phyloP scores from a whole-genome alignment of 257 asterid genomes.

The Parsonsia alboflavescens region DNA sequence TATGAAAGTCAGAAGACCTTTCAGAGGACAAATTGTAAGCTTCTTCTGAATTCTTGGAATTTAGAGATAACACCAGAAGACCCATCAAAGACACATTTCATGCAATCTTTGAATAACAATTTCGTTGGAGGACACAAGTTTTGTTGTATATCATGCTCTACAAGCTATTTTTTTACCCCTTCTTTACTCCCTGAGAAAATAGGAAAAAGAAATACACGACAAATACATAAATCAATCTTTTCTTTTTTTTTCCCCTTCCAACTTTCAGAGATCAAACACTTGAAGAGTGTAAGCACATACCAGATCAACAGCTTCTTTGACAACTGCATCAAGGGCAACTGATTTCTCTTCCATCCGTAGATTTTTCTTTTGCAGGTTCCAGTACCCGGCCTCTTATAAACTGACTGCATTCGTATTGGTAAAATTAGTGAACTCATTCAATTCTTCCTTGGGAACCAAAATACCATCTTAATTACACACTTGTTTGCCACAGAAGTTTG shows the following conservation, averaged over 20 bases:
- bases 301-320: conserved; percentile 56
- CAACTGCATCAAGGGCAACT: conserved; percentile 34
- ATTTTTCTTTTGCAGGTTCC: conserved; percentile 5
- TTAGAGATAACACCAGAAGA: neutral
- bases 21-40: neutral
- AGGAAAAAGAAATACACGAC: neutral
- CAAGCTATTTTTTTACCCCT: no score
- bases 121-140: neutral
- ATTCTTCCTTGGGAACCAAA: neutral
- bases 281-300: conserved; percentile 24
- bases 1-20: neutral
- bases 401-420: conserved; percentile 21
- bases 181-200: neutral
- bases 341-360: conserved; percentile 35
- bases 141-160: neutral
- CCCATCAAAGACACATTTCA: neutral
- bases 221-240: no score
- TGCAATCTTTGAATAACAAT: neutral
- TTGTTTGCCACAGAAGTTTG: no score
- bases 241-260: no score
- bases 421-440: neutral
- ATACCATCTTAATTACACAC: neutral
- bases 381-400: conserved; percentile 15
- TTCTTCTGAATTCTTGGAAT: neutral
- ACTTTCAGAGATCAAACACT: neutral